Evolutionary conservation across 306 rosid genomes (phyloP).

Genomic region (Dryas alaskensis): DNA sequence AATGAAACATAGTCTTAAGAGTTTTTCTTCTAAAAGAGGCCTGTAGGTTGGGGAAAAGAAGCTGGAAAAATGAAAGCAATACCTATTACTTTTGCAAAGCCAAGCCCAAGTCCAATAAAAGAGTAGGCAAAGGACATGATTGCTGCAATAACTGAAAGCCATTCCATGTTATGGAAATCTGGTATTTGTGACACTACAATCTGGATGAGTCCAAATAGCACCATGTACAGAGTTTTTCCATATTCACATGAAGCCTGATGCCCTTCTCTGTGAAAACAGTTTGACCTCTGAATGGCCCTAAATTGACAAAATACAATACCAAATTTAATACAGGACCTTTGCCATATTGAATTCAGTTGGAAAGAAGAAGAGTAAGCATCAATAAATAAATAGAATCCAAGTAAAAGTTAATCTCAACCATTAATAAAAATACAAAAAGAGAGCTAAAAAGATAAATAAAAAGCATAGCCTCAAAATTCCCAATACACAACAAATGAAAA

Average conservation of each 20-base stretch:
- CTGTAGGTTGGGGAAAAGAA: not conserved
- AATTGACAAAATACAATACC: constrained; percentile 5
- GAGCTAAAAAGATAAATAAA: not conserved
- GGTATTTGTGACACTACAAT: constrained; percentile 76
- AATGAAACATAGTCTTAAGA: too few relatives aligned
- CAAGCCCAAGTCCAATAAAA: constrained; percentile 70
- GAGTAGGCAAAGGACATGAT: constrained; percentile 73
- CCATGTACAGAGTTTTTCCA: constrained; percentile 48
- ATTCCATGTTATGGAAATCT: constrained; percentile 64
- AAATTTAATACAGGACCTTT: not conserved
- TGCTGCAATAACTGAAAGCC: constrained; percentile 76
- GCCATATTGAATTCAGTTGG: not conserved
- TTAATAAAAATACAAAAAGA: not conserved
- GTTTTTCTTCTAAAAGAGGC: not conserved
- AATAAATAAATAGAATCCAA: not conserved
- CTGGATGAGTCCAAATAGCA: constrained; percentile 73
- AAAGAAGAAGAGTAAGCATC: not conserved
- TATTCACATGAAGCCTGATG: constrained; percentile 62
- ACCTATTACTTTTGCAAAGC: constrained; percentile 62
- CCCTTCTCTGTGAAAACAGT: constrained; percentile 80
- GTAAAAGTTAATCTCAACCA: not conserved
- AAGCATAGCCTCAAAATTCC: not conserved
- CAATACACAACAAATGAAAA: not conserved
- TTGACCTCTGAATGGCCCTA: constrained; percentile 74
- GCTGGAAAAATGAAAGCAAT: constrained; percentile 15